Conservation (phyloP, 139 green algal species). For the Chlamydomonas asymmetrica region DNA sequence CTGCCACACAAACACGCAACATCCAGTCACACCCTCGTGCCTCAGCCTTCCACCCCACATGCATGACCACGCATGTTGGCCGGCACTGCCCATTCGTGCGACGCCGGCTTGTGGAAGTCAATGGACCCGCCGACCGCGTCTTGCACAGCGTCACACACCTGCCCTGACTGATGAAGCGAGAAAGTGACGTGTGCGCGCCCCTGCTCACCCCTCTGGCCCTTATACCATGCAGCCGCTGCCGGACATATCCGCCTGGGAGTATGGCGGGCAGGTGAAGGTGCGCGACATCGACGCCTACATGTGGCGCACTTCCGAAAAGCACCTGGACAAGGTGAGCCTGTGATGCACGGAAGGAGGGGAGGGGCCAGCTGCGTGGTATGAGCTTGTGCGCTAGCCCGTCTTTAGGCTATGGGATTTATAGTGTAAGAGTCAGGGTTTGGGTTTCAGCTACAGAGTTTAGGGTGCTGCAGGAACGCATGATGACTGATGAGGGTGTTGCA, state of each 20-base stretch:
- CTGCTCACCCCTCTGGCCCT: background rate
- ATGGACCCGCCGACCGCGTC: too few relatives aligned
- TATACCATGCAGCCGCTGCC: conserved; percentile 35
- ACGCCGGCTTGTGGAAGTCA: background rate
- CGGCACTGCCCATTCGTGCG: background rate
- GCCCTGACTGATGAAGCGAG: background rate
- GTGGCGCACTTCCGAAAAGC: too few relatives aligned
- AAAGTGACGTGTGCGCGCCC: background rate
- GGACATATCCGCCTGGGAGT: conserved; percentile 37
- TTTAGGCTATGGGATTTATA: background rate
- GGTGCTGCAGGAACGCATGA: too few relatives aligned
- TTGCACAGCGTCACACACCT: background rate
- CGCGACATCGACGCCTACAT: conserved; percentile 17
- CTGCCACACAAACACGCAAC: too few relatives aligned
- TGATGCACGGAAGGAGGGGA: background rate
- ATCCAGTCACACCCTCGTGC: too few relatives aligned
- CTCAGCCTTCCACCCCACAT: background rate
- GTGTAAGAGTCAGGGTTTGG: background rate
- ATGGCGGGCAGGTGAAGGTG: conserved; percentile 30
- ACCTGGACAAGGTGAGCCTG: conserved; percentile 16
- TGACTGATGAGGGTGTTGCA: too few relatives aligned
- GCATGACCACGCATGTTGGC: background rate
- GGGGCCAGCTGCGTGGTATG: background rate
- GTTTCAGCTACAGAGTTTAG: too few relatives aligned
- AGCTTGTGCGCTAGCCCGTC: background rate